Evolutionary conservation across 306 rosid genomes (phyloP).

Genomic region (Trichosanthes cucumerina): DNA sequence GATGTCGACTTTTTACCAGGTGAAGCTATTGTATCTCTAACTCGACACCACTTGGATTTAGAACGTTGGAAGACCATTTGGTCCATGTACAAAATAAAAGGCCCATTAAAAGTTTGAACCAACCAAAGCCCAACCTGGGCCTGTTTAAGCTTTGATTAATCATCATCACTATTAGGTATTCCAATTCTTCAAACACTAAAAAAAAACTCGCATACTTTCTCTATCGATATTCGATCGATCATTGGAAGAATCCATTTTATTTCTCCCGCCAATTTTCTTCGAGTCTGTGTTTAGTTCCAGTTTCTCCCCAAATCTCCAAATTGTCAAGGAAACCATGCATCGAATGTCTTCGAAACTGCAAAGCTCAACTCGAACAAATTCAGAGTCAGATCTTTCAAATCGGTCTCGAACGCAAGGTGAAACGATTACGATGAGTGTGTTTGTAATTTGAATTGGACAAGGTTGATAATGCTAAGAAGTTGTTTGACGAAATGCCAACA

Average conservation of each 20-base stretch:
- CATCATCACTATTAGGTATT: not conserved
- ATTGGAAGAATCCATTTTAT: not conserved
- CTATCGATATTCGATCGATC: not conserved
- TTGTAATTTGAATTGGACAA: constrained; percentile 47
- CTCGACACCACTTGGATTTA: no score
- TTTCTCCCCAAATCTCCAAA: not conserved
- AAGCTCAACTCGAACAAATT: constrained; percentile 55
- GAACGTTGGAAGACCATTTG: no score
- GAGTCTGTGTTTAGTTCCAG: not conserved
- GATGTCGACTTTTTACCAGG: no score
- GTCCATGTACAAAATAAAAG: no score
- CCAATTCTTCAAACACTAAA: not conserved
- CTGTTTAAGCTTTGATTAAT: not conserved
- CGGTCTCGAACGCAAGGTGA: constrained; percentile 49
- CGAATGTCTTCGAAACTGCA: constrained; percentile 39
- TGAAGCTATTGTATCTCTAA: no score
- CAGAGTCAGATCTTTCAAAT: constrained; percentile 32
- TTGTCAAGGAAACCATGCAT: constrained; percentile 22
- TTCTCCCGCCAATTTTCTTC: constrained; percentile 11
- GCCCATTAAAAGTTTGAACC: no score
- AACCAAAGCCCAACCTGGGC: not conserved
- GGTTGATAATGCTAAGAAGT: constrained; percentile 7
- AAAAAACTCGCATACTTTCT: not conserved
- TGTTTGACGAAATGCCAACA: constrained; percentile 50
- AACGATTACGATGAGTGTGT: constrained; percentile 49